phyloP scores from a whole-genome alignment of 306 rosid genomes.

The Inga laurina region DNA sequence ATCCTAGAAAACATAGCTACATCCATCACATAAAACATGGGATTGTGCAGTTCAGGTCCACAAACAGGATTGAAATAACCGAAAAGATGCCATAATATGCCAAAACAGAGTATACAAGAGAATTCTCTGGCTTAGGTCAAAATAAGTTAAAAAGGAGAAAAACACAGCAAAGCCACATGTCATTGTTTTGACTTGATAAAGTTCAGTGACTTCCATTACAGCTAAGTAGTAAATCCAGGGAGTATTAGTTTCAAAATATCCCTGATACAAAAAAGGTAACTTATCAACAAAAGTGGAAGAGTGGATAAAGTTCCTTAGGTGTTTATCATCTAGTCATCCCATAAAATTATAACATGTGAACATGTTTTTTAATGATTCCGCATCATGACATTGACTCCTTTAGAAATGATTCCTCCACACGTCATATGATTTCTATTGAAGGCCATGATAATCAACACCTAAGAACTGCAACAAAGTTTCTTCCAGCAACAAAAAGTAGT shows the following conservation, averaged over 20 bases:
- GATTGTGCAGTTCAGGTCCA: constrained; percentile 28
- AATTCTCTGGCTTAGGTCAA: neutral
- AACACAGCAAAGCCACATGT: neutral
- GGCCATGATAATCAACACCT: neutral
- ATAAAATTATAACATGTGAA: neutral
- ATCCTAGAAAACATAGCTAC: neutral
- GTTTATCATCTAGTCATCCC: neutral
- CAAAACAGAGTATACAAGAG: neutral
- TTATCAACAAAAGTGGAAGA: neutral
- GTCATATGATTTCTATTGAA: neutral
- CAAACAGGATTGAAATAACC: constrained; percentile 24
- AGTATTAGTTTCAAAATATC: constrained; percentile 19
- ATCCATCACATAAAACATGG: constrained; percentile 22
- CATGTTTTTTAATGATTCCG: neutral
- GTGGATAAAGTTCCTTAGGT: neutral
- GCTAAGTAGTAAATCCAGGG: constrained; percentile 27
- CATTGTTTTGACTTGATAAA: neutral
- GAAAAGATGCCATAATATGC: constrained; percentile 22
- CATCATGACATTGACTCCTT: neutral
- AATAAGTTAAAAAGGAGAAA: neutral
- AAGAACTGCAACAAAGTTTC: neutral
- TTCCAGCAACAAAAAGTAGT: constrained; percentile 27
- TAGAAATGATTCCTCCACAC: neutral
- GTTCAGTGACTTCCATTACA: constrained; percentile 29
- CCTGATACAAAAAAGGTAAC: neutral